A percentile compares a stretch with the other conserved stretches of the same genome.
phyloP scores from a whole-genome alignment of 2,329 filamentous ascomycete genomes.

The Sporothrix brasiliensis region DNA sequence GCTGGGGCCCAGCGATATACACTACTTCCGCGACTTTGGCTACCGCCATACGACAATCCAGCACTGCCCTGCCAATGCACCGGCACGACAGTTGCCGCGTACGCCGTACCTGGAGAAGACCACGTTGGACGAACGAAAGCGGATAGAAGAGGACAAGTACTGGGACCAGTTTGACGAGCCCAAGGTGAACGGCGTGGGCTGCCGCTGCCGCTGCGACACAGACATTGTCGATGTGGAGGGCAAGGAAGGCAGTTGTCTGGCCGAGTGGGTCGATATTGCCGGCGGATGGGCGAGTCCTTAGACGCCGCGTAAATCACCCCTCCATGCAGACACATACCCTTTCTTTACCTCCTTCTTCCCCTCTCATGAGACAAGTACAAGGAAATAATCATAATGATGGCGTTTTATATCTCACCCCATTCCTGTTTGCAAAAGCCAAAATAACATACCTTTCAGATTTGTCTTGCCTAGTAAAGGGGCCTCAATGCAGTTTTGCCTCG shows the following conservation, averaged over 20 bases:
- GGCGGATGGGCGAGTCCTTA: slow-evolving; percentile 75
- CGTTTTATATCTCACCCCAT: slow-evolving; percentile 26
- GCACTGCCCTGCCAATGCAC: slow-evolving; percentile 95
- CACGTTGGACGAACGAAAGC: slow-evolving; percentile 77
- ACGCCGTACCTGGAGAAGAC: slow-evolving; percentile 81
- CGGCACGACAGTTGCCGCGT: slow-evolving; percentile 78
- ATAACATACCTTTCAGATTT: neutral
- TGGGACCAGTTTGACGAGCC: slow-evolving; percentile 86
- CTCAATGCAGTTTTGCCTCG: neutral
- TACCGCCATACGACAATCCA: slow-evolving; percentile 99
- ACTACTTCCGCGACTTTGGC: slow-evolving; percentile 98
- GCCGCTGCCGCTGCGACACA: slow-evolving; percentile 93
- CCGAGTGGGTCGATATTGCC: slow-evolving; percentile 96
- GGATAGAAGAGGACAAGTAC: slow-evolving; percentile 91
- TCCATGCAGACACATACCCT: neutral
- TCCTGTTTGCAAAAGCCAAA: slow-evolving; percentile 17
- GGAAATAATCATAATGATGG: slow-evolving; percentile 34
- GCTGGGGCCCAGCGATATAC: slow-evolving; percentile 78
- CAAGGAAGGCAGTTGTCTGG: slow-evolving; percentile 91
- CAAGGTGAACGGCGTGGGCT: slow-evolving; percentile 95
- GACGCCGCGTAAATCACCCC: neutral
- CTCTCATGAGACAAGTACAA: slow-evolving; percentile 29
- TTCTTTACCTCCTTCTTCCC: neutral
- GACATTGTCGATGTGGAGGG: slow-evolving; percentile 97
- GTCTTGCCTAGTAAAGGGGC: neutral